Base-by-base conservation (phyloP, 140 eudicot genomes). In the Senecio squalidus region DNA sequence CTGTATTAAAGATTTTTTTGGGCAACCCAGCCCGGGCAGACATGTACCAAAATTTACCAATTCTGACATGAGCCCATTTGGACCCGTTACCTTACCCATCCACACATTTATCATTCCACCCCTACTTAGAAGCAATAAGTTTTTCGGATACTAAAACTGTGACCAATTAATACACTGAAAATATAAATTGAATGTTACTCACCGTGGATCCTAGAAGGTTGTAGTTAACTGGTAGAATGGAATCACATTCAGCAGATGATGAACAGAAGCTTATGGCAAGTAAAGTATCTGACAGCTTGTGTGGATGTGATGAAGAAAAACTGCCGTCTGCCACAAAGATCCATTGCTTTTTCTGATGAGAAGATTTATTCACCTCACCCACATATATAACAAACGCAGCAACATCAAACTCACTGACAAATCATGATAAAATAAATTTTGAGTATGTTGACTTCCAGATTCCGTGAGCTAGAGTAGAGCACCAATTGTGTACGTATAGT, bases 311-410 rank as follows among this genome's bases (percentile, higher is more conserved):
- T 36, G 55, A 55, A 11, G 64, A 27, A 40, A 40, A 21, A 63
- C 59, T 76, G 50, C 91, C 94, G 57, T 91, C 98, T 4, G 96
- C 72, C 64, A 91, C 82, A 64, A 91, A 91, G 64, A 86, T 84
- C 98, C 98, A 86, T 64, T 91, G 98, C 70, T 47, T 86, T 68
- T 76, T 78, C 43, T 80, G 94, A 47, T 76, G 76, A 70, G 77
- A 74, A 60, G 71, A 64, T 40, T 70, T 67, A 71, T 76, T 76
- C 62, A 78, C 94, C 68, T 76, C 88, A 13, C 98, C 96, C 74
- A 83, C 98, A 47, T 78, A 76, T 20, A 91, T 43, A 70, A 91
- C 96, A 47, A 76, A 66, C 13, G 80, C 96, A 66, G 91, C 91
- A 60, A 80, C 74, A 76, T 91, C 98, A 74, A 91, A 91, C 30